Evolutionary conservation across 495 filamentous ascomycete genomes (phyloP), one percentile per base, ranked within the genome.

Genomic region (Pyrenula aspistea): DNA sequence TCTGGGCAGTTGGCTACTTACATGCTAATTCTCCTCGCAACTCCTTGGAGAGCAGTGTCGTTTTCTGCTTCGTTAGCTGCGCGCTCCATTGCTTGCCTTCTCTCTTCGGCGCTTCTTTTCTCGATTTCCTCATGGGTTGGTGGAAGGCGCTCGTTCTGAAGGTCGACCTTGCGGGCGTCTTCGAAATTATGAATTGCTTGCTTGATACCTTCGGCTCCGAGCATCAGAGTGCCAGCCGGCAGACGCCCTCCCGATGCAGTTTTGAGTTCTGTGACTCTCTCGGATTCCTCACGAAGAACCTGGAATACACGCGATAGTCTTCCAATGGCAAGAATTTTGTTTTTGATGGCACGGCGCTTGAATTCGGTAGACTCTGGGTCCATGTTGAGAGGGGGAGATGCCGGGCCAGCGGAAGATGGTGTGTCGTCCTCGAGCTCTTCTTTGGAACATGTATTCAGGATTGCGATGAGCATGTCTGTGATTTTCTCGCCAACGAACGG

Each of bases 401-500:
- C 65, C 0, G 88, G 84, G 10, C 81, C 87, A 11, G 74, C 70
- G 0, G 85, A 83, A 10, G 77, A 75, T 4, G 75, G 63, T 12
- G 82, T 81, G 22, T 95, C 91, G 54, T 92, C 87, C 61, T 86
- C 79, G 22, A 98, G 83, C 67, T 98, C 93, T 62, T 98, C 93
- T 67, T 97, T 94, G 25, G 94, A 96, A 77, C 91, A 95, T 56
- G 87, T 96, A 73, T 94, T 95, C 61, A 98, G 80, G 65, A 98
- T 98, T 47, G 91, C 93, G 63, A 98, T 96, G 49, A 98, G 83
- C 93, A 98, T 98, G 64, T 98, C 93, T 25, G 93, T 97, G 63
- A 98, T 95, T 77, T 98, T 98, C 72, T 98, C 93, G 60, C 93
- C 94, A 49, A 98, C 93, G 73, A 98, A 98, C 1, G 93, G 93